phyloP scores from a whole-genome alignment of 73 alveolate genomes.

The Blepharisma japonicum region DNA sequence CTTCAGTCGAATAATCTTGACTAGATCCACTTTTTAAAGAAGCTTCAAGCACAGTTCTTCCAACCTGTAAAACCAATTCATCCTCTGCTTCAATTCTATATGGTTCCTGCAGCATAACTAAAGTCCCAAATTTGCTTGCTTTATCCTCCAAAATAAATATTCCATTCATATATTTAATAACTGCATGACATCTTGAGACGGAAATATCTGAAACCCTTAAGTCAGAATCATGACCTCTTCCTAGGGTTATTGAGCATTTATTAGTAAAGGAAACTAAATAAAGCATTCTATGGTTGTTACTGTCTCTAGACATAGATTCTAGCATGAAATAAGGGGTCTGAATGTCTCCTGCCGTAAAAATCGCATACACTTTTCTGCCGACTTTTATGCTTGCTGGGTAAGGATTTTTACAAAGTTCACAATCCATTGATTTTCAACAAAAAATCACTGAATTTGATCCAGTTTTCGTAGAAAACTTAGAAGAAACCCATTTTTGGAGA shows the following conservation, averaged over 20 bases:
- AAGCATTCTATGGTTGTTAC: not conserved
- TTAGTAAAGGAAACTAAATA: constrained; percentile 44
- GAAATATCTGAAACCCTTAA: constrained; percentile 64
- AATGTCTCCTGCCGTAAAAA: not conserved
- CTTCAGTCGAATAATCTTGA: too few relatives aligned
- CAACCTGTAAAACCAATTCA: not conserved
- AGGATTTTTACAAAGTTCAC: constrained; percentile 56
- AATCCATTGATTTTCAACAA: constrained; percentile 45
- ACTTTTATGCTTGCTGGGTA: constrained; percentile 28
- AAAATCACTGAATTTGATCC: constrained; percentile 36
- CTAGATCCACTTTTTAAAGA: too few relatives aligned
- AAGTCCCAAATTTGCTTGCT: constrained; percentile 31
- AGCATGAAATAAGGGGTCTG: constrained; percentile 18
- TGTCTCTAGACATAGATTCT: constrained; percentile 11
- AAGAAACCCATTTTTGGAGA: constrained; percentile 54
- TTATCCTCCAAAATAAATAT: constrained; percentile 28
- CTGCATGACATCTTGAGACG: constrained; percentile 61
- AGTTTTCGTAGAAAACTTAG: constrained; percentile 32
- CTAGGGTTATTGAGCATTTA: constrained; percentile 44
- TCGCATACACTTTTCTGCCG: not conserved
- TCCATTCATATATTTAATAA: constrained; percentile 24
- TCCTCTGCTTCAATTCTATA: not conserved
- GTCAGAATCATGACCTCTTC: constrained; percentile 70
- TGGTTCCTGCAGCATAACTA: not conserved
- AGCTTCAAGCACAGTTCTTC: constrained; percentile 25